Conservation (phyloP, 225 moss, liverwort and hornwort genomes). For the Pseudisothecium myosuroides region DNA sequence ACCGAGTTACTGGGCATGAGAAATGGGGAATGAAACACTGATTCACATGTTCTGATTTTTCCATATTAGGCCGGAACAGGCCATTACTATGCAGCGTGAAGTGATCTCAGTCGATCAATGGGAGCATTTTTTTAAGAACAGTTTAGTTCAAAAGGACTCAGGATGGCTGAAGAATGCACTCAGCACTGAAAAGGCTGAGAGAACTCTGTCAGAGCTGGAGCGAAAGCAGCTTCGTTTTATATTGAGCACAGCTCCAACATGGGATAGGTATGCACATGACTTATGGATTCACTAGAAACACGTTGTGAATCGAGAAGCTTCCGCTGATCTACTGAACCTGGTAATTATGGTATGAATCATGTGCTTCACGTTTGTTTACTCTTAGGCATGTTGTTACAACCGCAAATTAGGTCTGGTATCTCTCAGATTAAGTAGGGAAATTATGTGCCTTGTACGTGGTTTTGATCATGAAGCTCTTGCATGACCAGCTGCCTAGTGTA, state of each 20-base stretch:
- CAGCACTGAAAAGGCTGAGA: constrained; percentile 24
- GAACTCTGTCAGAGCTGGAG: constrained; percentile 32
- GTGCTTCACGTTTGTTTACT: neutral
- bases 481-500: neutral
- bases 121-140: constrained; percentile 40
- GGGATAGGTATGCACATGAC: constrained; percentile 36
- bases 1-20: neutral
- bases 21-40: neutral
- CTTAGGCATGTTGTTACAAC: neutral
- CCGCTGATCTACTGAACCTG: neutral
- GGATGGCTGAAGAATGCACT: constrained; percentile 49
- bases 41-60: neutral
- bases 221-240: constrained; percentile 53
- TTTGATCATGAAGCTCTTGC: neutral
- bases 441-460: neutral
- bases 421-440: neutral
- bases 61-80: constrained; percentile 48
- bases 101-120: constrained; percentile 41
- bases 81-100: constrained; percentile 61
- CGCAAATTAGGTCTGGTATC: neutral
- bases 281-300: neutral
- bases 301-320: neutral
- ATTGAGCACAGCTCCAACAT: constrained; percentile 62
- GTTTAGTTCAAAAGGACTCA: constrained; percentile 25
- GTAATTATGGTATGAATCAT: neutral